Evolutionary conservation across 331 rosid genomes (phyloP).

Genomic region (Phaseolus coccineus): DNA sequence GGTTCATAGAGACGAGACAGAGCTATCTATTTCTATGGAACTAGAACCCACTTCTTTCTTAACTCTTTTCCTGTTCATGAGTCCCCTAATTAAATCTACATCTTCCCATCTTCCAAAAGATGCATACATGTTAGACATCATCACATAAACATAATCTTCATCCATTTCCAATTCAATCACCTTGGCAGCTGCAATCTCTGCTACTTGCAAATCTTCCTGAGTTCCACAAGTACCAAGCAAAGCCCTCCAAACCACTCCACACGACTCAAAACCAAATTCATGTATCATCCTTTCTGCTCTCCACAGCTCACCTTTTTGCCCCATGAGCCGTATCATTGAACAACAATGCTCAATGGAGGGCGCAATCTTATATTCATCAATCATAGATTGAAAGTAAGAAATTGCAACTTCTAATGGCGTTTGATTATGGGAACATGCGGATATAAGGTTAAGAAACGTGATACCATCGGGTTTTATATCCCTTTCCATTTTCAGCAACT

Average conservation of each 20-base stretch:
- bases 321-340: constrained; percentile 69
- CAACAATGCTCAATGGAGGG: constrained; percentile 58
- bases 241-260: constrained; percentile 71
- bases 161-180: constrained; percentile 61
- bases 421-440: constrained; percentile 50
- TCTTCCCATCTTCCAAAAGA: constrained; percentile 71
- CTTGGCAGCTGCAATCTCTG: constrained; percentile 68
- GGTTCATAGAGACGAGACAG: constrained; percentile 3
- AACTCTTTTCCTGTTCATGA: constrained; percentile 60
- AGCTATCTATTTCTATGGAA: constrained; percentile 59
- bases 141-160: constrained; percentile 68
- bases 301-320: constrained; percentile 64
- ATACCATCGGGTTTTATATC: constrained; percentile 50
- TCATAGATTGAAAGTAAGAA: constrained; percentile 47
- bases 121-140: constrained; percentile 69
- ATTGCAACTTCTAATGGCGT: constrained; percentile 46
- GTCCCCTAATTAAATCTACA: constrained; percentile 58
- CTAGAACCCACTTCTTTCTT: constrained; percentile 69
- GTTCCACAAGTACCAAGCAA: constrained; percentile 70
- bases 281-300: constrained; percentile 58
- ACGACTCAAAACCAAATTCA: constrained; percentile 63
- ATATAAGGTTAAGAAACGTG: constrained; percentile 55
- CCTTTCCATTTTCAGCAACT: constrained; percentile 50
- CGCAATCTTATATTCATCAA: constrained; percentile 44
- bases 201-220: constrained; percentile 53